These are phyloP conservation scores for Pseudisothecium myosuroides DNA, from an alignment of 225 moss, liverwort and hornwort species.

Conservation along the genomic window DNA sequence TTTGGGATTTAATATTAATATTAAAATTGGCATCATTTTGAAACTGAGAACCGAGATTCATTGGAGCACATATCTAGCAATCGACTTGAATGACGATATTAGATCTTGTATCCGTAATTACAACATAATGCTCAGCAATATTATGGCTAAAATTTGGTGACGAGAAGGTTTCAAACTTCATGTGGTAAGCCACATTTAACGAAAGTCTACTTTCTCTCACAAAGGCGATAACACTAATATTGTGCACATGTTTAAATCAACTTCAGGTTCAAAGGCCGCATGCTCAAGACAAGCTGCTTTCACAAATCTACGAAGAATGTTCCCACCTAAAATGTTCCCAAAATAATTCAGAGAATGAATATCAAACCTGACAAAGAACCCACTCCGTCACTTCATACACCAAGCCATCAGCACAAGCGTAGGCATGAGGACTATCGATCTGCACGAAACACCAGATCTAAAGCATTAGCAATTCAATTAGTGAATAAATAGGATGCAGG, in stretches of 20 bases:
- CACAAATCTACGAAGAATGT: background rate
- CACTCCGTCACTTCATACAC: conserved; percentile 94
- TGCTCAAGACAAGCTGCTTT: background rate
- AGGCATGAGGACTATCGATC: conserved; percentile 84
- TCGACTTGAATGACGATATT: background rate
- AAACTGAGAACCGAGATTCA: background rate
- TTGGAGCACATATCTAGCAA: background rate
- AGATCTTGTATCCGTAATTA: background rate
- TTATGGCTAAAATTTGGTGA: background rate
- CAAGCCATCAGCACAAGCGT: conserved; percentile 88
- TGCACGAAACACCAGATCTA: conserved; percentile 3
- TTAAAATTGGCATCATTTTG: background rate
- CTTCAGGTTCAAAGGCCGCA: background rate
- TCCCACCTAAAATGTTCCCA: background rate
- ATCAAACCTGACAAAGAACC: conserved; percentile 88
- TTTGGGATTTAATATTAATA: background rate
- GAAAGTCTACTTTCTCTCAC: background rate
- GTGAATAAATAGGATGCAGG: background rate
- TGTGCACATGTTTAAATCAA: background rate
- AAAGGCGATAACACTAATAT: background rate
- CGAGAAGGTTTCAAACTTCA: background rate
- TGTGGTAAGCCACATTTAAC: background rate
- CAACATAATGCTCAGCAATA: background rate
- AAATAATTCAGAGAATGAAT: background rate
- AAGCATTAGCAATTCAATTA: background rate